Evolutionary conservation across 2,329 filamentous ascomycete species (phyloP).

Genomic region (Akanthomyces dipterigenus): DNA sequence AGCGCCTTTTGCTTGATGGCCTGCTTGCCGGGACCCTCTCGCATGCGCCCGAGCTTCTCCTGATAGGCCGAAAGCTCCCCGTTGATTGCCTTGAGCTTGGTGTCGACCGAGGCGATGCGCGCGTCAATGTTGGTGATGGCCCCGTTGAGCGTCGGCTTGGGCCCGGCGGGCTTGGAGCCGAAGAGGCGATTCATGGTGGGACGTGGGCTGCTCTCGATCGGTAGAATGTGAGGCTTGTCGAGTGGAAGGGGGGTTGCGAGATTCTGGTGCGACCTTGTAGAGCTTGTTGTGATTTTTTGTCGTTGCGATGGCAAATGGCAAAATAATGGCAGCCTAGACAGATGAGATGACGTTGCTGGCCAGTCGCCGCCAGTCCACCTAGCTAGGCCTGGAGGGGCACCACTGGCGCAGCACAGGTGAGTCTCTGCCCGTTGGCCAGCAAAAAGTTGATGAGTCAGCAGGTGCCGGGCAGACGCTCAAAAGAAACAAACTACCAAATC

Average conservation of each 20-base stretch:
- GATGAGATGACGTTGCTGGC: not conserved
- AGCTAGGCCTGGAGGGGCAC: slow-evolving; percentile 10
- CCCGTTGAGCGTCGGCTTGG: slow-evolving; percentile 80
- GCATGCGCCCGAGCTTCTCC: slow-evolving; percentile 81
- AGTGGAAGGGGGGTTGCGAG: not conserved
- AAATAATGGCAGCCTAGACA: not conserved
- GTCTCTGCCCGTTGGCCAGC: not conserved
- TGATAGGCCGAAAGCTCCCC: slow-evolving; percentile 86
- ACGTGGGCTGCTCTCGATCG: not conserved
- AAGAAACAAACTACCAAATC: slow-evolving; percentile 8
- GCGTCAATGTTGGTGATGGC: slow-evolving; percentile 83
- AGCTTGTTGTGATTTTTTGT: not conserved
- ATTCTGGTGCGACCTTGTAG: not conserved
- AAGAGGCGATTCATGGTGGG: slow-evolving; percentile 89
- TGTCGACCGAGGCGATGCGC: slow-evolving; percentile 80
- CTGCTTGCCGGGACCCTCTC: slow-evolving; percentile 87
- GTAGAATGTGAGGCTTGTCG: not conserved
- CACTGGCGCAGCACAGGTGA: not conserved
- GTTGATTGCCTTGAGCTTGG: slow-evolving; percentile 89
- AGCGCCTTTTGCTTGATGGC: slow-evolving; percentile 92
- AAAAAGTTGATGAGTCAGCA: slow-evolving; percentile 7
- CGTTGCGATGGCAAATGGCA: not conserved
- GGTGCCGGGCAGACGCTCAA: not conserved
- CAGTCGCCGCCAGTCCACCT: not conserved
- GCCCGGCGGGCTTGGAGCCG: slow-evolving; percentile 75